Evolutionary conservation across 2,329 filamentous ascomycete genomes (phyloP).

Genomic region (Tolypocladium tropicale): DNA sequence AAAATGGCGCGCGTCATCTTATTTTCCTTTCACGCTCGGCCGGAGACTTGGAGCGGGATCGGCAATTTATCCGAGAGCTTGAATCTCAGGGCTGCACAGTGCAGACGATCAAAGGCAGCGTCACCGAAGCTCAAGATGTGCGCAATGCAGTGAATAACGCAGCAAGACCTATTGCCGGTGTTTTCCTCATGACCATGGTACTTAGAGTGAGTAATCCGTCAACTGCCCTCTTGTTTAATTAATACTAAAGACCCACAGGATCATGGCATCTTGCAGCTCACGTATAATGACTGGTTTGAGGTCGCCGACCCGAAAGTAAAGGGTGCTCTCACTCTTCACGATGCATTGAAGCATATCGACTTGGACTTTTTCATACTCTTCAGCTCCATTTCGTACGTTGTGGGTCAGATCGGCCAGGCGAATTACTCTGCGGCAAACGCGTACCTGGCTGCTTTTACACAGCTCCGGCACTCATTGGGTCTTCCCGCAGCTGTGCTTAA

Average conservation of each 20-base stretch:
- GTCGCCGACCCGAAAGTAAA: slow-evolving; percentile 16
- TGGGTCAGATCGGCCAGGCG: slow-evolving; percentile 16
- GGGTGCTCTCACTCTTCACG: slow-evolving; percentile 22
- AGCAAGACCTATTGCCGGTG: background rate
- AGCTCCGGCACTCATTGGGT: slow-evolving; percentile 2
- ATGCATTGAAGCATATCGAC: slow-evolving; percentile 4
- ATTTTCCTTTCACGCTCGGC: slow-evolving; percentile 4
- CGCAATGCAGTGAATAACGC: background rate
- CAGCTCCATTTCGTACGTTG: slow-evolving; percentile 14
- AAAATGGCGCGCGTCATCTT: background rate
- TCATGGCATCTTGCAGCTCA: slow-evolving; percentile 1
- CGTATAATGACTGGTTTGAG: slow-evolving; percentile 13
- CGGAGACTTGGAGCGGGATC: background rate
- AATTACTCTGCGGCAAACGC: slow-evolving; percentile 21
- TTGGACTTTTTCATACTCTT: slow-evolving; percentile 20
- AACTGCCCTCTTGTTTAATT: background rate
- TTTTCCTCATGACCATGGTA: slow-evolving; percentile 16
- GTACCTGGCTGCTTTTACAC: slow-evolving; percentile 16
- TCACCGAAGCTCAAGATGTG: slow-evolving; percentile 6
- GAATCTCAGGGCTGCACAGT: background rate
- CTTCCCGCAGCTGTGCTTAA: slow-evolving; percentile 5
- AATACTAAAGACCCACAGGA: background rate
- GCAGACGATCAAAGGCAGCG: slow-evolving; percentile 10
- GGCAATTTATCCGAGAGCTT: background rate
- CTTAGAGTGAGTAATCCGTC: background rate